A percentile compares a stretch with the other conserved stretches of the same genome.
phyloP scores from a whole-genome alignment of 208 protist species.

The Trypanosoma melophagium region DNA sequence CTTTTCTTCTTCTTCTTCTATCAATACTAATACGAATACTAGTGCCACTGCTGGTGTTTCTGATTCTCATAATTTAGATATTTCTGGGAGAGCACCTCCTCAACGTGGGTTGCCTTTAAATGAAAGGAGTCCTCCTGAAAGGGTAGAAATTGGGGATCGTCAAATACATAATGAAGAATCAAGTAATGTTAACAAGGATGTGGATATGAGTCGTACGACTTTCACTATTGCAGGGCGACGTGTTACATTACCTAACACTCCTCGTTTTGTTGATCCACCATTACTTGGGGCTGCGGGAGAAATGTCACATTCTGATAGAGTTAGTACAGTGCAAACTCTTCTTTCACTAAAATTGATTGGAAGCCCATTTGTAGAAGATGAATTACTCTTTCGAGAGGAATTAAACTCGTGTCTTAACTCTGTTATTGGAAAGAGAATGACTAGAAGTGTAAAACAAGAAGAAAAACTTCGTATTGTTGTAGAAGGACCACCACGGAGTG shows the following conservation, averaged over 20 bases:
- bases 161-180: no score
- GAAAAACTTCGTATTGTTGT: conserved; percentile 36
- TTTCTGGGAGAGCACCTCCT: background rate
- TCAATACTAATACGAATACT: background rate
- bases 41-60: background rate
- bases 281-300: background rate
- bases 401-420: conserved; percentile 6
- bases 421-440: background rate
- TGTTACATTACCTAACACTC: conserved; percentile 3
- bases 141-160: background rate
- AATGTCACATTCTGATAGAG: conserved; percentile 3
- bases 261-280: conserved; percentile 10
- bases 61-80: background rate
- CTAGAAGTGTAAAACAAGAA: background rate
- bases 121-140: background rate
- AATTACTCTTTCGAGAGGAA: conserved; percentile 29
- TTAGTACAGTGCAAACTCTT: conserved; percentile 16
- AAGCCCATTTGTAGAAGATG: conserved; percentile 20
- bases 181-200: no score
- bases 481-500: conserved; percentile 65
- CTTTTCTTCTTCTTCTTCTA: no score
- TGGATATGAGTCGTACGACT: background rate
- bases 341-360: conserved; percentile 25
- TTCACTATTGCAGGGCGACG: background rate
- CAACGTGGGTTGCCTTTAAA: background rate